Evolutionary conservation across 2,329 filamentous ascomycete genomes (phyloP).

Genomic region (Epichloe festucae): DNA sequence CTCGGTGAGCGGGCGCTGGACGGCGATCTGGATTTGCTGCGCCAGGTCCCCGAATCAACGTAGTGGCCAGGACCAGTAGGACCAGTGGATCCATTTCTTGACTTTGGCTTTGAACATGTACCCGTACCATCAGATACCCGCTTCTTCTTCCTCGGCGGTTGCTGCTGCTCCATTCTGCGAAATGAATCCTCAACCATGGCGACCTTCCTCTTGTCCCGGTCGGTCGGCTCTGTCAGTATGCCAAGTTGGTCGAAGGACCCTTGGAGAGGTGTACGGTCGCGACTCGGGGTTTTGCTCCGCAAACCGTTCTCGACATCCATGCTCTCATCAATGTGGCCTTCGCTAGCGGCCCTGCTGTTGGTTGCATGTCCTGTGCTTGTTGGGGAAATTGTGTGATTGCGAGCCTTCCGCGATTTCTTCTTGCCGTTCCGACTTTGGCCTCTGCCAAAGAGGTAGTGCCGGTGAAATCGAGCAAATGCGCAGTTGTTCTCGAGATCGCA

Average conservation of each 20-base stretch:
- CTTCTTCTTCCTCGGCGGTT: constrained; percentile 48
- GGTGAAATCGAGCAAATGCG: constrained; percentile 50
- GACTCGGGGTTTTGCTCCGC: constrained; percentile 52
- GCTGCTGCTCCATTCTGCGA: constrained; percentile 47
- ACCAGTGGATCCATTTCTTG: constrained; percentile 23
- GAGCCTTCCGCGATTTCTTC: constrained; percentile 42
- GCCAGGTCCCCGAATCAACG: constrained; percentile 38
- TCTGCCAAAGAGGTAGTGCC: constrained; percentile 37
- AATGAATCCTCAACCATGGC: constrained; percentile 53
- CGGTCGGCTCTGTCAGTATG: constrained; percentile 50
- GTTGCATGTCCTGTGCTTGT: constrained; percentile 49
- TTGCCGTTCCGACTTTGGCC: constrained; percentile 29
- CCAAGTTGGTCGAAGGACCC: constrained; percentile 47
- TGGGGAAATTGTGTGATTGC: constrained; percentile 43
- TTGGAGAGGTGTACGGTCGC: constrained; percentile 50
- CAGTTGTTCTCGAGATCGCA: constrained; percentile 53
- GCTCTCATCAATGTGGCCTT: constrained; percentile 43
- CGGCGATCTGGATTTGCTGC: constrained; percentile 42
- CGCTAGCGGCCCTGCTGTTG: constrained; percentile 51
- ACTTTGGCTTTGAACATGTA: constrained; percentile 25
- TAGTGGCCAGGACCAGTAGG: constrained; percentile 28
- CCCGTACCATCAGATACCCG: constrained; percentile 41
- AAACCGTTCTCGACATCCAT: constrained; percentile 37
- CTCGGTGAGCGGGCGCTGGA: constrained; percentile 28
- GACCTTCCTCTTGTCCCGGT: constrained; percentile 54